These are phyloP conservation scores for Cryptococcus hybrid DNA, from an alignment of 1,284 basidiomycete species.

Conservation along the genomic window DNA sequence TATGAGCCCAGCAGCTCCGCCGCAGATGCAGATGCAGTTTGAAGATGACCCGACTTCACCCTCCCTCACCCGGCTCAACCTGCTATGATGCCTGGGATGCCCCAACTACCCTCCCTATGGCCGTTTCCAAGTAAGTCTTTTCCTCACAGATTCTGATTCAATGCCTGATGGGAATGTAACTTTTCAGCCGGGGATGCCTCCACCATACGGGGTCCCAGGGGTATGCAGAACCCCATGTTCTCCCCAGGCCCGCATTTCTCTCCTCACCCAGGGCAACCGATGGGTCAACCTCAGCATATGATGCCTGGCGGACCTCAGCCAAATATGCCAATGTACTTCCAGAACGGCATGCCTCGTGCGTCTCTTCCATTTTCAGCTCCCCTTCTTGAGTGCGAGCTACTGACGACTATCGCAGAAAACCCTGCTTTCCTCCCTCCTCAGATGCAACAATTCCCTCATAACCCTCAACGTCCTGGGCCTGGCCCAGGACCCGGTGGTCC, in stretches of 20 bases:
- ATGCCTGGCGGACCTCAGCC: constrained; percentile 26
- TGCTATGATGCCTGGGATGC: constrained; percentile 26
- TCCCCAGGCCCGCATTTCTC: constrained; percentile 29
- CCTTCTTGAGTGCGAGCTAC: neutral
- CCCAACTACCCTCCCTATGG: constrained; percentile 35
- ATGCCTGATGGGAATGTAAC: neutral
- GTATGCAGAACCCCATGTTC: constrained; percentile 39
- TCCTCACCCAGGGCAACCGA: constrained; percentile 27
- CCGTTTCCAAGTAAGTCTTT: constrained; percentile 27
- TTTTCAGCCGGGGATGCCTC: constrained; percentile 30
- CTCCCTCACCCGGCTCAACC: constrained; percentile 19
- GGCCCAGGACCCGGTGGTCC: constrained; percentile 15
- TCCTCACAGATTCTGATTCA: neutral
- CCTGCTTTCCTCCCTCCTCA: too few species aligned
- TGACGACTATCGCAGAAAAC: too few species aligned
- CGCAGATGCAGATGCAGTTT: constrained; percentile 10
- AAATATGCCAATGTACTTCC: constrained; percentile 38
- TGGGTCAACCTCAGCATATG: constrained; percentile 22
- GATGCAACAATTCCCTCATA: constrained; percentile 20
- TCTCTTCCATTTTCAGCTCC: constrained; percentile 7
- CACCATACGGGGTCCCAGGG: constrained; percentile 20
- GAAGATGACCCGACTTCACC: constrained; percentile 23
- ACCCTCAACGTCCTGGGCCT: constrained; percentile 21
- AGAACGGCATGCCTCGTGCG: constrained; percentile 27
- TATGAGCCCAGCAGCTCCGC: constrained; percentile 35